These are phyloP conservation scores for Starmerella floris DNA, from an alignment of 805 yeast species.

Conservation along the genomic window DNA sequence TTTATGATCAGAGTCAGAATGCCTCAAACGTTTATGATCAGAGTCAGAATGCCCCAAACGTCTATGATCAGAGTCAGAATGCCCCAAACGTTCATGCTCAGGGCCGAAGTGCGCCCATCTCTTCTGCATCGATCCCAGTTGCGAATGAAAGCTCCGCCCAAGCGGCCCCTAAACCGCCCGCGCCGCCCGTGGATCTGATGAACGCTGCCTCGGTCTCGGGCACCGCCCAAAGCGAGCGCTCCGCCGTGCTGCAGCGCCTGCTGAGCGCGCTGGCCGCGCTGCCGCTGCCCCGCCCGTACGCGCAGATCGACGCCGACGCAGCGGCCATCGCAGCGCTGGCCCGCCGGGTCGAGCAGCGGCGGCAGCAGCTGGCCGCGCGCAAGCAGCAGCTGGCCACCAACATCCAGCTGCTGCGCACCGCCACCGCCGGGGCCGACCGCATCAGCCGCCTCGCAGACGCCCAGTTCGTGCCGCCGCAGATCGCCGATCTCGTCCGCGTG, in stretches of 20 bases:
- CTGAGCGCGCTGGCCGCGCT: background rate
- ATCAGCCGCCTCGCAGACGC: slow-evolving; percentile 25
- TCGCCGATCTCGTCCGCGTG: slow-evolving; percentile 22
- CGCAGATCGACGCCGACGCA: background rate
- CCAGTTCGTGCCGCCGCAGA: slow-evolving; percentile 18
- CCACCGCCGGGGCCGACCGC: slow-evolving; percentile 22
- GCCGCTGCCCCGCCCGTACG: background rate
- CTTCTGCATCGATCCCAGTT: too few species aligned
- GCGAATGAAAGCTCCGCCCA: too few species aligned
- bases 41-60: too few species aligned
- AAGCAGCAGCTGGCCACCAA: slow-evolving; percentile 1
- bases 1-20: too few species aligned
- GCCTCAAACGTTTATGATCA: too few species aligned
- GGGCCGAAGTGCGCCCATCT: too few species aligned
- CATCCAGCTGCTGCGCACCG: slow-evolving; percentile 18
- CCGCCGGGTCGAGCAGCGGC: background rate
- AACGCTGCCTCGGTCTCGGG: background rate
- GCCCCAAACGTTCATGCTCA: too few species aligned
- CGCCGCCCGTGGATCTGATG: slow-evolving; percentile 1
- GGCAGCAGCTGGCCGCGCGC: background rate
- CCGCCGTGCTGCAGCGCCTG: background rate
- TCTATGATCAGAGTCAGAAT: too few species aligned
- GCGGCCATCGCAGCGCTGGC: background rate
- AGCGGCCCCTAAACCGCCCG: background rate
- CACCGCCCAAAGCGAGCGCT: background rate